Conservation (phyloP, 192 early-diverging fungal genomes). For the Coemansia sp. region DNA sequence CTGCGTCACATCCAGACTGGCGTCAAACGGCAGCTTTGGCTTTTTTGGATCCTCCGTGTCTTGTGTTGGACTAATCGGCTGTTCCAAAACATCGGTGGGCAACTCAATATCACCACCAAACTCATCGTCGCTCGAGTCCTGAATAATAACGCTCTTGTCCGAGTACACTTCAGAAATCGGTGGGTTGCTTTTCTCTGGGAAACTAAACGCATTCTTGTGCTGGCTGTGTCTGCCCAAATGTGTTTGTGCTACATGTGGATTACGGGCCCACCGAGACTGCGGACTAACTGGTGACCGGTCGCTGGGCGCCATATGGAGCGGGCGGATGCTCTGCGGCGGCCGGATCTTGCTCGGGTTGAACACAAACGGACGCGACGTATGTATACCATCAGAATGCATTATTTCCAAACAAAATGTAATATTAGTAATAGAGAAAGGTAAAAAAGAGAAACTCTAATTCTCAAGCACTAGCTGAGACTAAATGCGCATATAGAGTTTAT, state of each 20-base stretch:
- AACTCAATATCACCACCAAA: constrained; percentile 16
- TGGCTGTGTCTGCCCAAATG: too few relatives aligned
- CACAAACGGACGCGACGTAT: constrained; percentile 25
- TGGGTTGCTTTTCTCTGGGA: neutral
- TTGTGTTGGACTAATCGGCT: neutral
- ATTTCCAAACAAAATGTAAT: neutral
- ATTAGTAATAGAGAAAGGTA: neutral
- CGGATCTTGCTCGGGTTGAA: constrained; percentile 33
- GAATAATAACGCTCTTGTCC: constrained; percentile 20
- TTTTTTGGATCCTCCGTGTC: neutral
- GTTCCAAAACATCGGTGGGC: constrained; percentile 17
- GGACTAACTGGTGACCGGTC: too few relatives aligned
- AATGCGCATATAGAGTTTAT: too few relatives aligned
- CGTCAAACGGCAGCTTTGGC: constrained; percentile 13
- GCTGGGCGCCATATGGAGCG: constrained; percentile 15
- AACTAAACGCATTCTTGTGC: neutral
- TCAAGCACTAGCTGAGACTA: too few relatives aligned
- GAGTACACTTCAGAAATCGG: neutral
- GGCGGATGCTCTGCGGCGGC: constrained; percentile 35
- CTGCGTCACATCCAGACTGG: constrained; percentile 9
- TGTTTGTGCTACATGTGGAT: too few relatives aligned
- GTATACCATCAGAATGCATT: constrained; percentile 3
- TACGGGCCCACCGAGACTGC: too few relatives aligned
- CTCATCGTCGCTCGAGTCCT: constrained; percentile 31
- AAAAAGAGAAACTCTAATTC: too few relatives aligned